Conservation (phyloP, 768 basidiomycete species). For the Gymnopilus junonius region DNA sequence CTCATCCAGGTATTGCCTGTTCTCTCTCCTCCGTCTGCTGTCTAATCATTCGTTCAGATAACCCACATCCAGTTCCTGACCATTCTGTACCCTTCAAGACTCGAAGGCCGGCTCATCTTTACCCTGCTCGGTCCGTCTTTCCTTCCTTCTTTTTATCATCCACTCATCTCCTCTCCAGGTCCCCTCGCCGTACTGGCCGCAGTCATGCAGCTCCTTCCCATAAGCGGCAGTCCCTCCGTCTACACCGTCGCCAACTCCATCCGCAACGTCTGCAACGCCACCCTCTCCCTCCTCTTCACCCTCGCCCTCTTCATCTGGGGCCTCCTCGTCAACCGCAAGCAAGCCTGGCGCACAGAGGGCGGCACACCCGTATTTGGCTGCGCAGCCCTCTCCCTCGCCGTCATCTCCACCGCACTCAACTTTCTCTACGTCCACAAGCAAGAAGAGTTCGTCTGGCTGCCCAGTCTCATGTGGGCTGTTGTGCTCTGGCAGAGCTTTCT, state of each 20-base stretch:
- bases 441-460: conserved; percentile 92
- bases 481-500: conserved; percentile 97
- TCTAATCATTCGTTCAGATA: conserved; percentile 57
- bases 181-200: conserved; percentile 88
- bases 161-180: conserved; percentile 39
- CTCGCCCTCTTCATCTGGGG: conserved; percentile 93
- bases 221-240: conserved; percentile 48
- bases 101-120: conserved; percentile 88
- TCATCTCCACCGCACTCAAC: conserved; percentile 83
- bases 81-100: conserved; percentile 87
- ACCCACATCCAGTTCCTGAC: conserved; percentile 99
- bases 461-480: conserved; percentile 86
- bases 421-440: conserved; percentile 84
- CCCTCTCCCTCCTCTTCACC: conserved; percentile 95
- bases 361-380: conserved; percentile 94
- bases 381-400: conserved; percentile 81
- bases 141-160: neutral
- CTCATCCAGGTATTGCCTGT: conserved; percentile 74
- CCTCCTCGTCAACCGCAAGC: conserved; percentile 80
- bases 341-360: conserved; percentile 96
- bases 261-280: conserved; percentile 94
- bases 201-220: conserved; percentile 80
- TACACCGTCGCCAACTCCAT: conserved; percentile 69
- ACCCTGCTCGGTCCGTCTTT: conserved; percentile 68
- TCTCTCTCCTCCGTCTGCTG: neutral